Conservation (phyloP, 78 protist genomes). For the Emiliania huxleyi region DNA sequence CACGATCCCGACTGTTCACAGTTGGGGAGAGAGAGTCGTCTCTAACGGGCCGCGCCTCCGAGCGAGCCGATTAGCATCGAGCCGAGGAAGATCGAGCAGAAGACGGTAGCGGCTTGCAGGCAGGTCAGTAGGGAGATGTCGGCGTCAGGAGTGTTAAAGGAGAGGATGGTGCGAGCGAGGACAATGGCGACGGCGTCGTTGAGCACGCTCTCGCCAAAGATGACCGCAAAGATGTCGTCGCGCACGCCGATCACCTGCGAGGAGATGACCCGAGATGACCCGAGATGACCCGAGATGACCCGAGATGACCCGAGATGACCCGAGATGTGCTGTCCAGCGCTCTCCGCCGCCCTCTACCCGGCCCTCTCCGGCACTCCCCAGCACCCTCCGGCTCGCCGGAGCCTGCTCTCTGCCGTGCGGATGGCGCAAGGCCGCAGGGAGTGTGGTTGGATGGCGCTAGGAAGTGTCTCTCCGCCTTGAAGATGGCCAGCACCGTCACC, state of each 20-base stretch:
- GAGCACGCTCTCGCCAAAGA: conserved; percentile 57
- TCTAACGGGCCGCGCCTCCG: not conserved
- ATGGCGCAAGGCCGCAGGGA: too few species aligned
- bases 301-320: too few species aligned
- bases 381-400: too few species aligned
- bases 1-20: too few species aligned
- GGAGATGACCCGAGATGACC: too few species aligned
- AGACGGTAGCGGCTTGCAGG: not conserved
- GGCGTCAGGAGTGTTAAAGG: not conserved
- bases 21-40: too few species aligned
- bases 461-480: conserved; percentile 37
- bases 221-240: conserved; percentile 36
- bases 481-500: conserved; percentile 55
- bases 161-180: not conserved
- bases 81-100: not conserved
- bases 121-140: not conserved
- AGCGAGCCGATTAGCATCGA: not conserved
- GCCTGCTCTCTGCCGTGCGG: too few species aligned
- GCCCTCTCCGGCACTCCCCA: too few species aligned
- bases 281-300: too few species aligned
- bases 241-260: conserved; percentile 39
- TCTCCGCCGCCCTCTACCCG: too few species aligned
- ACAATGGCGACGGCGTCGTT: conserved; percentile 62
- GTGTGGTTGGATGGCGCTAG: too few species aligned
- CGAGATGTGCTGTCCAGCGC: too few species aligned